Conservation (phyloP, 768 basidiomycete genomes). For the Pleurotus cornucopiae region DNA sequence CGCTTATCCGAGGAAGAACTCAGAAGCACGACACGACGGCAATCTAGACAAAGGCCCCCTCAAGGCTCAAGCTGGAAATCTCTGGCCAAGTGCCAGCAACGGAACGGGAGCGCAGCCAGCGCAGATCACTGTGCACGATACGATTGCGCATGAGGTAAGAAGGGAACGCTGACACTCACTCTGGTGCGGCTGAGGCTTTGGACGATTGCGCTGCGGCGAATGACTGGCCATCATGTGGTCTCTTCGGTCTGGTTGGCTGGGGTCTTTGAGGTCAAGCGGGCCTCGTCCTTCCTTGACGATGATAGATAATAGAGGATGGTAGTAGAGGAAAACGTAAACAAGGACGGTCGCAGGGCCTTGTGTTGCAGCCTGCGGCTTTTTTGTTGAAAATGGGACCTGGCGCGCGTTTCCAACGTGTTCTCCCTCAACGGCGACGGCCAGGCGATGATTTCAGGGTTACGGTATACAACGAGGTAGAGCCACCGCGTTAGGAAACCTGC, state of each 20-base stretch:
- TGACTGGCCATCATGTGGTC: slow-evolving; percentile 49
- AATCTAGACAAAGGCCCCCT: background rate
- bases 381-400: slow-evolving; percentile 23
- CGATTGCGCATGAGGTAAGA: slow-evolving; percentile 9
- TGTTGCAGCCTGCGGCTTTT: slow-evolving; percentile 6
- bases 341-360: slow-evolving; percentile 21
- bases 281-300: too few relatives aligned
- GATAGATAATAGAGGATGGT: too few relatives aligned
- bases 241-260: too few relatives aligned
- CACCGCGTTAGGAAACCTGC: slow-evolving; percentile 51
- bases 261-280: too few relatives aligned
- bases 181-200: slow-evolving; percentile 47
- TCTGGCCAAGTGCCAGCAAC: background rate
- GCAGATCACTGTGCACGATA: background rate
- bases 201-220: slow-evolving; percentile 53
- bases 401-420: slow-evolving; percentile 65
- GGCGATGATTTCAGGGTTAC: slow-evolving; percentile 29
- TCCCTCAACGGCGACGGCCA: slow-evolving; percentile 27
- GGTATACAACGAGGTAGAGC: slow-evolving; percentile 50
- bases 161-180: slow-evolving; percentile 32
- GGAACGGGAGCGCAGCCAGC: background rate
- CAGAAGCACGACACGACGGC: background rate
- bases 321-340: slow-evolving; percentile 15
- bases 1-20: slow-evolving; percentile 12
- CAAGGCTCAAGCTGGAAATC: background rate